These are phyloP conservation scores for Galerina sulciceps DNA, from an alignment of 768 basidiomycete species.

Conservation along the genomic window DNA sequence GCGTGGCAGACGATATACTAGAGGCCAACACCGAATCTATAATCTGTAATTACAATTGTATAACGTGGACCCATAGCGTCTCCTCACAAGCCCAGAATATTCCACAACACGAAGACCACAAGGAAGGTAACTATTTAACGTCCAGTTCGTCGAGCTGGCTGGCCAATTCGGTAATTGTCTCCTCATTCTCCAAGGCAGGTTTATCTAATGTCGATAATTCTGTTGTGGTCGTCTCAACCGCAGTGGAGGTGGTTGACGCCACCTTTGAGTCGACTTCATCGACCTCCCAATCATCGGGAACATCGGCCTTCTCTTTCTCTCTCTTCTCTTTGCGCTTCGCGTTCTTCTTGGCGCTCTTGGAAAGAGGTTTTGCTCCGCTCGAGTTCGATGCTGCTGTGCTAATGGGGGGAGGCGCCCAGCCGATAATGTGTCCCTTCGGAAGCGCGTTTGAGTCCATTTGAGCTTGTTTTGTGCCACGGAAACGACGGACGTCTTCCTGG, in stretches of 20 bases:
- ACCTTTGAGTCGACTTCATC: slow-evolving; percentile 53
- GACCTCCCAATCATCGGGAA: slow-evolving; percentile 83
- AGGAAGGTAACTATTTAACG: slow-evolving; percentile 43
- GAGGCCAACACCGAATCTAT: slow-evolving; percentile 30
- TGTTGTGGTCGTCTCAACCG: slow-evolving; percentile 19
- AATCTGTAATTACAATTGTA: slow-evolving; percentile 37
- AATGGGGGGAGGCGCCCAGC: slow-evolving; percentile 72
- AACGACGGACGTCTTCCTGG: slow-evolving; percentile 90
- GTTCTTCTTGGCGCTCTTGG: slow-evolving; percentile 84
- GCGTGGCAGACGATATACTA: slow-evolving; percentile 4
- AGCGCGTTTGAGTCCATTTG: slow-evolving; percentile 67
- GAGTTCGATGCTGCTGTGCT: slow-evolving; percentile 38
- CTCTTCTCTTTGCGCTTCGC: slow-evolving; percentile 80
- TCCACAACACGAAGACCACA: neutral
- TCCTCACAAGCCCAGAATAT: slow-evolving; percentile 2
- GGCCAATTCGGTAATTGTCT: slow-evolving; percentile 34
- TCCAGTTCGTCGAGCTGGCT: slow-evolving; percentile 61
- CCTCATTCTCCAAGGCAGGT: slow-evolving; percentile 1
- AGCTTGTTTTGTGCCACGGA: slow-evolving; percentile 77
- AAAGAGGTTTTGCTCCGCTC: slow-evolving; percentile 46
- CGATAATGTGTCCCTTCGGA: slow-evolving; percentile 82
- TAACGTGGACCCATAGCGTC: slow-evolving; percentile 29
- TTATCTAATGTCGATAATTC: slow-evolving; percentile 20
- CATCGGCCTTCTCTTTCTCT: slow-evolving; percentile 52
- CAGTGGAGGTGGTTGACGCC: slow-evolving; percentile 24